Evolutionary conservation across 139 green algal genomes (phyloP).

Genomic region (Volvox africanus): DNA sequence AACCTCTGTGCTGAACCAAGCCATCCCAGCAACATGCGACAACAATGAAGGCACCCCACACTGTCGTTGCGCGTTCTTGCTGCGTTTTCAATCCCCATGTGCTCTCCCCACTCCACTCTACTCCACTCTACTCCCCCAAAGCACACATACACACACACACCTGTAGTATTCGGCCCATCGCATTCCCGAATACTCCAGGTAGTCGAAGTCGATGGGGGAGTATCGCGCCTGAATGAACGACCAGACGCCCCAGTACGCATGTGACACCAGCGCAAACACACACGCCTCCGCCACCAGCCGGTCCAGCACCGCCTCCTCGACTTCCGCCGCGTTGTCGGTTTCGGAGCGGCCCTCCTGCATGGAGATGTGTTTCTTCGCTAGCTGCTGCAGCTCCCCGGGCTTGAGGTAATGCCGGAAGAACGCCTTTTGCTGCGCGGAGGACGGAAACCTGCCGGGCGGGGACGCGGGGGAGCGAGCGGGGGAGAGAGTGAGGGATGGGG

Average conservation of each 20-base stretch:
- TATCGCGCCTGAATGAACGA: constrained; percentile 82
- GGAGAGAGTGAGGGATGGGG: no score
- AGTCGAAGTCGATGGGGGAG: constrained; percentile 93
- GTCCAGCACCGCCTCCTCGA: constrained; percentile 45
- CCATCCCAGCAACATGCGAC: no score
- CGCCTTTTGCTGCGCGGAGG: constrained; percentile 49
- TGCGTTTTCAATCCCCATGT: no score
- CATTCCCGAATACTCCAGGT: constrained; percentile 77
- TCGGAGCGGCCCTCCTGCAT: neutral
- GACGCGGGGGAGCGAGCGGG: no score
- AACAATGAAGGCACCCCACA: no score
- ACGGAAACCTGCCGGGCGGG: constrained; percentile 25
- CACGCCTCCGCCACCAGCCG: constrained; percentile 82
- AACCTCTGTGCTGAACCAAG: no score
- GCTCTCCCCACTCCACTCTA: no score
- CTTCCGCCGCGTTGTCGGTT: neutral
- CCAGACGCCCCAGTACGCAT: constrained; percentile 97
- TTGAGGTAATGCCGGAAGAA: constrained; percentile 85
- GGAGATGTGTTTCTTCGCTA: neutral
- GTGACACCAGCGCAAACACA: constrained; percentile 85
- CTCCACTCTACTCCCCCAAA: no score
- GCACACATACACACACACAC: no score
- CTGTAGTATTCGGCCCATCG: constrained; percentile 80
- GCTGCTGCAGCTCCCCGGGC: constrained; percentile 7
- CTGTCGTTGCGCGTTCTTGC: no score